Base-by-base conservation (phyloP, 2,329 filamentous ascomycete genomes). In the Cercospora beticola region DNA sequence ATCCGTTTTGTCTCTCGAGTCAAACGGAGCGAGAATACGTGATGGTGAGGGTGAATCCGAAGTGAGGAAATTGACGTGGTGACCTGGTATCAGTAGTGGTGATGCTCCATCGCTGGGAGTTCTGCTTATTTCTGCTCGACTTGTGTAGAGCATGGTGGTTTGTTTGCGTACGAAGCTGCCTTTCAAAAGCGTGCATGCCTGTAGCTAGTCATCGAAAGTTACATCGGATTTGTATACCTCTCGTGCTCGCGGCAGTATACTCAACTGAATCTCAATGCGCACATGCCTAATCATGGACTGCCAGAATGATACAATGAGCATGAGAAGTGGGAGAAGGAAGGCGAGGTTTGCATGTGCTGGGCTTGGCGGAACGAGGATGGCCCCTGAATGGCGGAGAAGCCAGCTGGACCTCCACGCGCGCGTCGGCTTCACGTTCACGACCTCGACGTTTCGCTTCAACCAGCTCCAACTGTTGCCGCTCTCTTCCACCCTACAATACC, bases 321-420 rank as follows among this genome's bases (percentile, higher is more conserved):
- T 30, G 54, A 57, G 23, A 14, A 30, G 26, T 10, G n/a, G 23
- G 12, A 26, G 21, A 28, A 58, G 14, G 16, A 28, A n/a, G 9
- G 18, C 28, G 28, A n/a, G 23, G n/a, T 31, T 59, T 23, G 56
- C 56, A 59, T 59, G 56, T 59, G 56, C 56, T 36, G 10, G 28
- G 30, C 56, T 59, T 59, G 30, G 28, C 56, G 30, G 18, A 54
- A 16, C 56, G 56, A 36, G 56, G 28, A 59, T 59, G 56, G 30
- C 56, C 56, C 56, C 56, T 58, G 56, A 33, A 58, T 33, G 56
- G 56, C 56, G 56, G 56, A 58, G 56, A 58, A 58, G 56, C 28
- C 56, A 59, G 56, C 56, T 59, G 56, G 56, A 59, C 49, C 49
- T 54, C 49, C 21, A 54, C 10, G 16, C 56, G 23, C 56, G 56